Base-by-base conservation (phyloP, 2,329 filamentous ascomycete species). In the Amphichorda felina region DNA sequence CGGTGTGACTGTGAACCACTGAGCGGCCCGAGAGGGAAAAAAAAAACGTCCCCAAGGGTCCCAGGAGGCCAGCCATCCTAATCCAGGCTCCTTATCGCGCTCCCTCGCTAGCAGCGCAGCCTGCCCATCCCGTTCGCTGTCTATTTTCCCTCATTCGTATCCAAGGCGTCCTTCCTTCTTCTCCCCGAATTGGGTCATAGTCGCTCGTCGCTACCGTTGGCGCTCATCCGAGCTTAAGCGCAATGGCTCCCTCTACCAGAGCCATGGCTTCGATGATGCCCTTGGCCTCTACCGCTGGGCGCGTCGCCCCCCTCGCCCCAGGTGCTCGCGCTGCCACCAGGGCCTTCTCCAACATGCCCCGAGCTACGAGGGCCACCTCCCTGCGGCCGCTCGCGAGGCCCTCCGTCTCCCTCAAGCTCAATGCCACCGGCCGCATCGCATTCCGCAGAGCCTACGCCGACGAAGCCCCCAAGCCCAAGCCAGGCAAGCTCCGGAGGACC, bases 401-500 rank as follows among this genome's bases (percentile, higher is more conserved):
- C 34, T 47, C 50, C 30, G 42, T 56, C 34, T 42, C 57, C 16
- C 54, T 55, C 46, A 53, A 50, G 43, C 55, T 57, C 35, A 45
- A 47, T 31, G 46, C 44, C 40, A 54, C 51, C 37, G 57, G 50
- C 44, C 62, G 53, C 49, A 54, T 56, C 40, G 57, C 55, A 29
- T 64, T 65, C 50, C 54, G 55, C 39, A 56, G 65, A 48, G 51
- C 56, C 39, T 70, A 69, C 43, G 71, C 74, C 37, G 68, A 75
- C 48, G 63, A 61, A 41, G 33, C 34, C 16, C 59, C 66, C 36
- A 64, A 61, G 50, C 59, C 59, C 48, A 72, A 66, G 56, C 57
- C 63, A 30, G 61, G 66, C 50, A 75, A 77, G 53, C 79, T 91
- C 60, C 63, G 78, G 39, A 65, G 66, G 38, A 70, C 76, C 44